Evolutionary conservation across 2,329 filamentous ascomycete species (phyloP).

Genomic region (Talaromyces sp.): DNA sequence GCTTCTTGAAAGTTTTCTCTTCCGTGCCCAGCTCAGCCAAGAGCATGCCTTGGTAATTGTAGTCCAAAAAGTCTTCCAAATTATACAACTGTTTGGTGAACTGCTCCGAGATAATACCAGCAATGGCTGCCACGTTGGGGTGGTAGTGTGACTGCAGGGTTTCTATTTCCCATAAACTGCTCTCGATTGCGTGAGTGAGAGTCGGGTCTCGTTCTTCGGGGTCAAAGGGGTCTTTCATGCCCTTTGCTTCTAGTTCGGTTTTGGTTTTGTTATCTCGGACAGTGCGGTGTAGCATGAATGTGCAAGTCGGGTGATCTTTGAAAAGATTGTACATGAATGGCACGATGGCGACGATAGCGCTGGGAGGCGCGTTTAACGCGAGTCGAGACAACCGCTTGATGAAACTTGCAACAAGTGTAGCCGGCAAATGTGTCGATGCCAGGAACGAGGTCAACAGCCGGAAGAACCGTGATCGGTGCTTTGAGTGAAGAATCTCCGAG

Average conservation of each 20-base stretch:
- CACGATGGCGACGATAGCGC: slow-evolving; percentile 80
- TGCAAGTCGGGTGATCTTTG: slow-evolving; percentile 81
- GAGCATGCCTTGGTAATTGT: slow-evolving; percentile 73
- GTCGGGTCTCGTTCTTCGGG: slow-evolving; percentile 74
- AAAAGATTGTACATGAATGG: slow-evolving; percentile 96
- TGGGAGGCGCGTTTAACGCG: slow-evolving; percentile 80
- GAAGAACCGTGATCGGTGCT: slow-evolving; percentile 90
- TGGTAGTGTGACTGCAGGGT: slow-evolving; percentile 91
- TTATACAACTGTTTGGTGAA: slow-evolving; percentile 96
- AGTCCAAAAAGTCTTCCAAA: slow-evolving; percentile 94
- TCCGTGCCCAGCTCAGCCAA: slow-evolving; percentile 65
- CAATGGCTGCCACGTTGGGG: slow-evolving; percentile 89
- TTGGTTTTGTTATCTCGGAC: slow-evolving; percentile 55
- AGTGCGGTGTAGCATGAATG: slow-evolving; percentile 90
- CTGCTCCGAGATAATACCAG: slow-evolving; percentile 90
- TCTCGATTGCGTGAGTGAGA: slow-evolving; percentile 81
- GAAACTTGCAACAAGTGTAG: slow-evolving; percentile 86
- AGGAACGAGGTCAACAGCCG: slow-evolving; percentile 87
- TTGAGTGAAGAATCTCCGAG: slow-evolving; percentile 80
- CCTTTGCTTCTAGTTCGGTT: slow-evolving; percentile 55
- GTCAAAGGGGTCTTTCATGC: slow-evolving; percentile 71
- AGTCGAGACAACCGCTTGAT: slow-evolving; percentile 87
- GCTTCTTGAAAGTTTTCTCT: slow-evolving; percentile 69
- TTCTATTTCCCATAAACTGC: slow-evolving; percentile 90
- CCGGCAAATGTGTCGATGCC: slow-evolving; percentile 84